A percentile compares a stretch with the other conserved stretches of the same genome.
phyloP scores from a whole-genome alignment of 371 early-diverging fungal genomes.

The Smittium culicis region DNA sequence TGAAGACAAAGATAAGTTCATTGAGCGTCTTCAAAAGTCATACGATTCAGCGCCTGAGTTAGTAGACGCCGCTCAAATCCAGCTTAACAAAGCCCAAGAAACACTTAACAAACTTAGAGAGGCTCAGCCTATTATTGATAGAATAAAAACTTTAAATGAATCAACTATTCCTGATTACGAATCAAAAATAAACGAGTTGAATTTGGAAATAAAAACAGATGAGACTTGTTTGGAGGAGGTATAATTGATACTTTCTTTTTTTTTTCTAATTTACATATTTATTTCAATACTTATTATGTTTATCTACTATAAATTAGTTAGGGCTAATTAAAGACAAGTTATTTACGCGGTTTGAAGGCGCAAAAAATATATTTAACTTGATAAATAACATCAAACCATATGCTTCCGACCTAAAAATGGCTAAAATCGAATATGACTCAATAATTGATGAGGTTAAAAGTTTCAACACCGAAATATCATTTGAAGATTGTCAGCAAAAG shows the following conservation, averaged over 20 bases:
- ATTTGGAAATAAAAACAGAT: background rate
- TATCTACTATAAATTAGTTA: background rate
- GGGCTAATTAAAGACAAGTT: background rate
- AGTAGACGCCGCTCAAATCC: conserved; percentile 25
- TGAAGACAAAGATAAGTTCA: conserved; percentile 37
- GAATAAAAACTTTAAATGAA: conserved; percentile 28
- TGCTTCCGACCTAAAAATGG: background rate
- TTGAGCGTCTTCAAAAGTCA: conserved; percentile 32
- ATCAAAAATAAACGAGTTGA: conserved; percentile 29
- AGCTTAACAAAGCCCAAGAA: conserved; percentile 25
- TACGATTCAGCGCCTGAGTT: conserved; percentile 36
- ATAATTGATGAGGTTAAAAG: background rate
- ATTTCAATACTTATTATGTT: background rate
- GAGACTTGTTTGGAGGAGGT: background rate
- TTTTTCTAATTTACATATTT: background rate
- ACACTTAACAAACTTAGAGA: conserved; percentile 27
- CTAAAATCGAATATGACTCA: background rate
- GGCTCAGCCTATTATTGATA: conserved; percentile 34
- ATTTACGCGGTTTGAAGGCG: background rate
- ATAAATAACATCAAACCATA: background rate
- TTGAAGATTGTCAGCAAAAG: background rate
- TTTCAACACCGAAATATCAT: background rate
- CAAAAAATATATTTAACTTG: background rate
- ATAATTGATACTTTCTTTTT: background rate
- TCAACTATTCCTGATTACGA: conserved; percentile 30